Base-by-base conservation (phyloP, 495 filamentous ascomycete species). In the Hypoxylon intermedium region DNA sequence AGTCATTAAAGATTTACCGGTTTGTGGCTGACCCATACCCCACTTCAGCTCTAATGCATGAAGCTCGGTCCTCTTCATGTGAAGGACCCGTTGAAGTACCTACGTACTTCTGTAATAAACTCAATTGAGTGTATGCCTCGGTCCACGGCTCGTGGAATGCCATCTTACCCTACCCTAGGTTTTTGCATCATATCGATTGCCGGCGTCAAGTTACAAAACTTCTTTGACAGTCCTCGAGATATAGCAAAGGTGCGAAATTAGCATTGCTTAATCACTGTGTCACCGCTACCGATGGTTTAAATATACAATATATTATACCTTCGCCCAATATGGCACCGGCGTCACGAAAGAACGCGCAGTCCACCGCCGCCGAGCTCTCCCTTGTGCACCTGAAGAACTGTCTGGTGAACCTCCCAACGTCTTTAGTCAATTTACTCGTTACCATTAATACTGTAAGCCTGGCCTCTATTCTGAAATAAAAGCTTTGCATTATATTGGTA, bases 351-450 rank as follows among this genome's bases (percentile, higher is more conserved):
- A 90, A 87, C 75, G 80, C 82, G 60, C 85, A 79, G 61, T 78
- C 87, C 26, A 85, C 85, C 0, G 81, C 85, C 42, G 91, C 89
- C 33, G 90, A 94, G 74, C 80, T 96, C 54, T 86, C 86, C 36
- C 81, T 97, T 18, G 82, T 89, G 18, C 89, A 91, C 49, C 82
- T 97, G 7, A 95, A 95, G 76, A 97, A 88, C 69, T 98, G 94
- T 74, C 83, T 98, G 15, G 90, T 96, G 60, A 98, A 98, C 72
- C 82, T 98, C 13, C 94, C 94, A 23, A 72, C 87, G n/a, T 90
- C 90, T 2, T 79, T 97, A 20, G 90, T 92, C 40, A 83, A 86
- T 11, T 73, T 96, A 40, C 84, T 98, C 52, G 84, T 91, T 62
- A 93, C 89, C 74, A 83, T 91, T 56, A 95, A 97, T 74, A 89